phyloP scores from a whole-genome alignment of 176 grass and related monocot genomes.

The Carex littledalei region DNA sequence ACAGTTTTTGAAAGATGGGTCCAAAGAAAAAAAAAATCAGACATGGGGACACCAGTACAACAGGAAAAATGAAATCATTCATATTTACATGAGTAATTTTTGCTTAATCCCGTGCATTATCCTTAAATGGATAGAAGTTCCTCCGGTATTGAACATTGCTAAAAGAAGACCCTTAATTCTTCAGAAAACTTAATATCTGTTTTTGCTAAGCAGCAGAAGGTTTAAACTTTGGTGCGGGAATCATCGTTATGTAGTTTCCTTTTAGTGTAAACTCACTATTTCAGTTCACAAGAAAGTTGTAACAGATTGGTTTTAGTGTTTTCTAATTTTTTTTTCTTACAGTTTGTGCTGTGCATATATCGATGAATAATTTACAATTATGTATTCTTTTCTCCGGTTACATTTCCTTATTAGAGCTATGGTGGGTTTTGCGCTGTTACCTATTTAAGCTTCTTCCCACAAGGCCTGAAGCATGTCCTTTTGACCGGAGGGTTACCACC shows the following conservation, averaged over 20 bases:
- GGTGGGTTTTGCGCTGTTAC: conserved; percentile 96
- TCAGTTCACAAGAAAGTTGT: neutral
- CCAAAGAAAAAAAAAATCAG: neutral
- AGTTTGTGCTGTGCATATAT: neutral
- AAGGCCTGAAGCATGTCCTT: conserved; percentile 88
- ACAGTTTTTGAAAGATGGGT: neutral
- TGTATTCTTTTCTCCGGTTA: neutral
- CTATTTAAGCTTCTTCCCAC: conserved; percentile 92
- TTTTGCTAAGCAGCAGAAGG: neutral
- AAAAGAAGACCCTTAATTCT: neutral
- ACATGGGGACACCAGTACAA: neutral
- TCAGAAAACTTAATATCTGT: neutral
- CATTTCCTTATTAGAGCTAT: conserved; percentile 53
- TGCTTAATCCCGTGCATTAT: neutral
- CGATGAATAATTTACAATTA: neutral
- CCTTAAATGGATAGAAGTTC: neutral
- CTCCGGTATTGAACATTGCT: neutral
- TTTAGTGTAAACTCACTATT: neutral
- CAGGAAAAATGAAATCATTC: neutral
- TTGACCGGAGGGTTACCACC: conserved; percentile 90
- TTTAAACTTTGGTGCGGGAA: neutral
- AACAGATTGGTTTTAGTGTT: neutral
- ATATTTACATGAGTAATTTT: neutral
- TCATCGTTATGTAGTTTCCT: neutral
- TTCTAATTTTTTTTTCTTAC: neutral